These are phyloP conservation scores for Coniochaeta sp. DNA, from an alignment of 2,329 filamentous ascomycete species.

Conservation along the genomic window DNA sequence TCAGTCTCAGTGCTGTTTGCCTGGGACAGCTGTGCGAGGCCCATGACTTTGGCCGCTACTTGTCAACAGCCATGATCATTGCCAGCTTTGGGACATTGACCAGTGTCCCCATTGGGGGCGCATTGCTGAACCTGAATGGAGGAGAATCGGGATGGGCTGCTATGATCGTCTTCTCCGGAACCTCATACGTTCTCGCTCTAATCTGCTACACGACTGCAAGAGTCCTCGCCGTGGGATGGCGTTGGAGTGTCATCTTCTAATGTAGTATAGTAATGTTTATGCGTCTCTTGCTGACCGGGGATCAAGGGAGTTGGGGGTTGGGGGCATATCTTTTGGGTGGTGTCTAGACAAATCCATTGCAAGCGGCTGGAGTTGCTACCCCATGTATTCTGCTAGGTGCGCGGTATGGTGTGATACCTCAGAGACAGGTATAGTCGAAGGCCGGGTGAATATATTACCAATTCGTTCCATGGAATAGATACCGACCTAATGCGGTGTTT, in stretches of 20 bases:
- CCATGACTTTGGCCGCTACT: constrained; percentile 58
- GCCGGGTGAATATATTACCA: background rate
- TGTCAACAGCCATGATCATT: constrained; percentile 69
- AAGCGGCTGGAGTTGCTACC: background rate
- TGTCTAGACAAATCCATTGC: background rate
- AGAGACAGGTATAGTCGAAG: background rate
- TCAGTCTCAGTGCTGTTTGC: constrained; percentile 71
- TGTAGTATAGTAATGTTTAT: background rate
- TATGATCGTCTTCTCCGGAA: constrained; percentile 30
- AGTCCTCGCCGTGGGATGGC: constrained; percentile 28
- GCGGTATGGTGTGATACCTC: background rate
- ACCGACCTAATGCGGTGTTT: background rate
- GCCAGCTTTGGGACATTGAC: constrained; percentile 61
- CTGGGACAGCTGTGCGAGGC: constrained; percentile 73
- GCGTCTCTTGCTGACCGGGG: background rate
- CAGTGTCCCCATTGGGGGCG: constrained; percentile 37
- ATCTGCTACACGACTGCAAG: constrained; percentile 23
- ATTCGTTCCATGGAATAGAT: background rate
- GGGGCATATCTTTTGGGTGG: background rate
- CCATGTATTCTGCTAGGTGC: background rate
- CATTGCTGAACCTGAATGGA: constrained; percentile 22
- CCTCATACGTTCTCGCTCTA: constrained; percentile 24
- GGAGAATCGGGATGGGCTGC: constrained; percentile 25
- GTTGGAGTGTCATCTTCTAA: constrained; percentile 17
- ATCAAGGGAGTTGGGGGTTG: too few species aligned